phyloP scores from a whole-genome alignment of 352 stramenopile species.

The Phytophthora syringae region DNA sequence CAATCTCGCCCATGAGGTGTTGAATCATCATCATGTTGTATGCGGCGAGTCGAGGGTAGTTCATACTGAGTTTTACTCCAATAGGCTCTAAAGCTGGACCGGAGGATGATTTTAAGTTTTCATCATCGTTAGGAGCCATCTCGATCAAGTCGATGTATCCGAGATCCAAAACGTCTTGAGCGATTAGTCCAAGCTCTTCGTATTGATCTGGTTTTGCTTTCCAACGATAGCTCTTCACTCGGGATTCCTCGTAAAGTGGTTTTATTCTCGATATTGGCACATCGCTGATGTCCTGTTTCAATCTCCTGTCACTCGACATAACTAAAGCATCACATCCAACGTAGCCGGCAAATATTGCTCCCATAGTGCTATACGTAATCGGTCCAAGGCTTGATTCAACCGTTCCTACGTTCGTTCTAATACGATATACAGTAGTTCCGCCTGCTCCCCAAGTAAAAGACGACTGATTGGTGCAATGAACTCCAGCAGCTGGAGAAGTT shows the following conservation, averaged over 20 bases:
- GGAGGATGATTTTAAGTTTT: not conserved
- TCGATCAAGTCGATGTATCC: too few relatives aligned
- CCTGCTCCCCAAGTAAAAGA: not conserved
- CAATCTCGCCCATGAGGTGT: not conserved
- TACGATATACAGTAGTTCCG: not conserved
- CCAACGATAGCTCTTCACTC: too few relatives aligned
- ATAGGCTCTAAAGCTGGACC: not conserved
- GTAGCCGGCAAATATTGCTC: not conserved
- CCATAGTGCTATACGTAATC: not conserved
- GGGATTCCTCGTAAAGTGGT: too few relatives aligned
- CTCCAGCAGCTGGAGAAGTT: not conserved
- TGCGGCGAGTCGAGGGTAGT: not conserved
- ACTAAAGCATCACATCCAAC: not conserved
- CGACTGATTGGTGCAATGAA: not conserved
- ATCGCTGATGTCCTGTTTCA: too few relatives aligned
- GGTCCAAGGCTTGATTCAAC: not conserved
- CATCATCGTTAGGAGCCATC: not conserved
- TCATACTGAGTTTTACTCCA: not conserved
- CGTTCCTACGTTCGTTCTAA: not conserved
- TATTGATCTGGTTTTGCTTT: too few relatives aligned
- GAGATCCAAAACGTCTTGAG: too few relatives aligned
- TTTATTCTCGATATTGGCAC: too few relatives aligned
- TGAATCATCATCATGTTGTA: constrained; percentile 8
- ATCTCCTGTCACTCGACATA: too few relatives aligned
- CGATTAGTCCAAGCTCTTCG: too few relatives aligned